Percentiles rank a stretch among this genome's conserved stretches.
Conservation (phyloP, 345 rosid genomes). For the Pistacia atlantica region DNA sequence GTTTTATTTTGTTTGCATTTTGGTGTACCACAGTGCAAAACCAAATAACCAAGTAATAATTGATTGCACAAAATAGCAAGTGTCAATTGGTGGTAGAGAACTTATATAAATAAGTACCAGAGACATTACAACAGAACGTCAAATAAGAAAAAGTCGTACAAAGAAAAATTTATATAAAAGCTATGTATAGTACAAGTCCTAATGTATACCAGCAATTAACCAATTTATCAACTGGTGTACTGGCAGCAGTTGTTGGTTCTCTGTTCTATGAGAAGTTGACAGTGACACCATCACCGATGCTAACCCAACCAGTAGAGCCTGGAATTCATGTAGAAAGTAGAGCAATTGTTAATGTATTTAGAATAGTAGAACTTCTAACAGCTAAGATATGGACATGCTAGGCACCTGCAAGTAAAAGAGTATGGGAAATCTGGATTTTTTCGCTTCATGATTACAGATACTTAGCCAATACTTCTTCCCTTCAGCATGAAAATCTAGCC, state of each 20-base stretch:
- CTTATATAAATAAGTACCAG: background rate
- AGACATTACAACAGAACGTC: background rate
- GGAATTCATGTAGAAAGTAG: constrained; percentile 26
- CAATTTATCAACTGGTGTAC: constrained; percentile 86
- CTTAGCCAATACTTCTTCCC: constrained; percentile 73
- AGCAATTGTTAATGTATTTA: constrained; percentile 2
- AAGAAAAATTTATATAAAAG: background rate
- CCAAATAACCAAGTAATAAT: background rate
- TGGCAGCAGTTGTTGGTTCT: constrained; percentile 77
- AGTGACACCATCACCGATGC: constrained; percentile 78
- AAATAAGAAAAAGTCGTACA: background rate
- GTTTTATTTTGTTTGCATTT: background rate
- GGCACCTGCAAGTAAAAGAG: constrained; percentile 77
- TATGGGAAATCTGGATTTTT: constrained; percentile 48
- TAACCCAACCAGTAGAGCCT: constrained; percentile 79
- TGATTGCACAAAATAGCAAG: background rate
- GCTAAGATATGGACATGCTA: constrained; percentile 17
- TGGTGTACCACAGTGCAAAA: background rate
- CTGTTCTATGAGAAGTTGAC: constrained; percentile 83
- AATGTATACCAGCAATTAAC: constrained; percentile 70
- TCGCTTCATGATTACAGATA: constrained; percentile 53
- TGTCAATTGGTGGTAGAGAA: background rate
- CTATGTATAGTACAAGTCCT: background rate
- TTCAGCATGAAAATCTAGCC: constrained; percentile 66
- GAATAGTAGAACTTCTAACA: constrained; percentile 3